Percentiles rank a stretch among this genome's conserved stretches.
These are phyloP conservation scores for Alternaria gansuensis DNA, from an alignment of 2,329 filamentous ascomycete species.

Conservation along the genomic window DNA sequence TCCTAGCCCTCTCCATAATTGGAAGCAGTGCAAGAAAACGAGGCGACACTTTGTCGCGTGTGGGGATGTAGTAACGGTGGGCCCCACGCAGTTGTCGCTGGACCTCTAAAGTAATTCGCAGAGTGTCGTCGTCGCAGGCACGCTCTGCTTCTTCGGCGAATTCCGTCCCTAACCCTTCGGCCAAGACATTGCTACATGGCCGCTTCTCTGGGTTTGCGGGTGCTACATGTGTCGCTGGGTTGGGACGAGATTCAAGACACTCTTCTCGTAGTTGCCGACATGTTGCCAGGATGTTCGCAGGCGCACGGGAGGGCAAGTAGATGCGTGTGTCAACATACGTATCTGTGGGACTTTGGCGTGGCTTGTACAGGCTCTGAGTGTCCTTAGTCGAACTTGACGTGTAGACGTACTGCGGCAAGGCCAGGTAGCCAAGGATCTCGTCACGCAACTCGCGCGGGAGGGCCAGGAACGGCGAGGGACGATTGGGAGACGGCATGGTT, in stretches of 20 bases:
- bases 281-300: conserved; percentile 33
- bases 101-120: conserved; percentile 42
- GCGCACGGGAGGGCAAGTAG: conserved; percentile 34
- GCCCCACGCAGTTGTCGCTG: conserved; percentile 23
- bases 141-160: conserved; percentile 37
- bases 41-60: conserved; percentile 37
- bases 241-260: conserved; percentile 33
- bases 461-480: conserved; percentile 21
- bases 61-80: conserved; percentile 35
- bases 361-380: conserved; percentile 23
- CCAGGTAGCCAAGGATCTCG: conserved; percentile 35
- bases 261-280: conserved; percentile 44
- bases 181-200: conserved; percentile 21
- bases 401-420: conserved; percentile 33
- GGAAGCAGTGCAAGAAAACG: conserved; percentile 40
- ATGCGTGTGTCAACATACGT: conserved; percentile 43
- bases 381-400: conserved; percentile 32
- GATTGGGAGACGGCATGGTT: background rate
- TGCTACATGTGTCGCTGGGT: conserved; percentile 6
- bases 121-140: conserved; percentile 27
- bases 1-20: conserved; percentile 28
- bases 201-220: background rate
- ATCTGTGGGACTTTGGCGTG: conserved; percentile 9
- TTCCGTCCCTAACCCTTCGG: conserved; percentile 24
- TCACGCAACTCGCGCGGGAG: conserved; percentile 45